Evolutionary conservation across 129 eudicot genomes (phyloP).

Genomic region (Saposhnikovia divaricata): DNA sequence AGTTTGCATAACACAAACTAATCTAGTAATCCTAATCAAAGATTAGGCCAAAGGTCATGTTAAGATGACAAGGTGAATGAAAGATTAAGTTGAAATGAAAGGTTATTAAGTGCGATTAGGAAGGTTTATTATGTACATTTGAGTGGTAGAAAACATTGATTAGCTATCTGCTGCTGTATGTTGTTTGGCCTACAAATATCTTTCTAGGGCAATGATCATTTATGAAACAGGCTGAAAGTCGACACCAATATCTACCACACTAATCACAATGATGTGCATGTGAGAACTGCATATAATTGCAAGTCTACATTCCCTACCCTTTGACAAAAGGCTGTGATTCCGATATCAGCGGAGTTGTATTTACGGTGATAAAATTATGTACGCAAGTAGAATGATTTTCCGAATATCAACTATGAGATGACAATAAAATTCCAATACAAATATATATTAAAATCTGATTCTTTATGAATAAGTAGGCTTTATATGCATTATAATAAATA

Average conservation of each 20-base stretch:
- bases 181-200: background rate
- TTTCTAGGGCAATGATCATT: background rate
- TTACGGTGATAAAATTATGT: background rate
- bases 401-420: background rate
- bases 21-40: background rate
- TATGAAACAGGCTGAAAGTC: background rate
- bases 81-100: background rate
- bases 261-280: background rate
- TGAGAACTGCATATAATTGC: background rate
- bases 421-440: too few species aligned
- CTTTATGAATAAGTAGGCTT: too few species aligned
- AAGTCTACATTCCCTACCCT: background rate
- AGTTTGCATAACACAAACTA: background rate
- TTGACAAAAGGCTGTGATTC: background rate
- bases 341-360: too few species aligned
- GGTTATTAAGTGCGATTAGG: background rate
- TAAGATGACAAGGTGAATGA: background rate
- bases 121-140: background rate
- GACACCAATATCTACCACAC: conserved; percentile 2
- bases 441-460: too few species aligned
- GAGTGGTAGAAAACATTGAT: background rate
- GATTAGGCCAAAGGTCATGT: background rate
- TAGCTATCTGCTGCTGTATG: background rate
- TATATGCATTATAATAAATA: too few species aligned
- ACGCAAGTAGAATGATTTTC: too few species aligned